Base-by-base conservation (phyloP, 805 yeast genomes). In the Candida fluviatilis region DNA sequence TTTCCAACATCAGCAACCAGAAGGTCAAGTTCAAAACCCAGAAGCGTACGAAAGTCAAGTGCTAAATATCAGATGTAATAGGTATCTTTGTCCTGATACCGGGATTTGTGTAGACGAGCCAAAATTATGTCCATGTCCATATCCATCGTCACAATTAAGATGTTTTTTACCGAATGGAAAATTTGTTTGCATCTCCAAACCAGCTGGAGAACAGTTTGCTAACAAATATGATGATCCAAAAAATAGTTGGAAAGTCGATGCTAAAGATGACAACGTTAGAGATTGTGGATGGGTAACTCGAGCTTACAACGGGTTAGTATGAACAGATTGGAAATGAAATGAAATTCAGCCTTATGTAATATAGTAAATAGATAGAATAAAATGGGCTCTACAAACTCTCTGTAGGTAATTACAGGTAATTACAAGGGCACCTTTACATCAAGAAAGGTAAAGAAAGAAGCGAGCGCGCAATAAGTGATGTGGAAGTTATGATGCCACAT, bases 251-350 rank as follows among this genome's bases (percentile, higher is more conserved):
- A 62, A 42, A 57, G 62, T 57, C 62, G 84, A 46, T 67, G 82
- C 63, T 45, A 33, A 66, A 59, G 51, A 86, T 75, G 49, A 66
- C 69, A 42, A 69, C 30, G 55, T 68, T 28, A 55, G 93, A 57
- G 96, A 84, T 52, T 91, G 98, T 60, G 84, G 84, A 6, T 90
- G 91, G 86, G 96, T 87, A 2, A 57, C 60, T 18, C 69, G 86
- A 38, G 91, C 88, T 0, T 84, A 76, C 67, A 70, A 72, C 14
- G 91, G 88, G 17, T 30, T 42, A 34, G 43, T 54, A 19, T 50
- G 25, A 31, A 18, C 13, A 7, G 33, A 16, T 26, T 8, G 6
- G 8, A 21, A 21, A n/a, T n/a, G n/a, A 6, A 27, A 27, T 7
- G 31, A 12, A 7, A 13, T n/a, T 7, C 14, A 27, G 14, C 14